phyloP scores from a whole-genome alignment of 2,329 filamentous ascomycete genomes.

The Aureobasidium sp. region DNA sequence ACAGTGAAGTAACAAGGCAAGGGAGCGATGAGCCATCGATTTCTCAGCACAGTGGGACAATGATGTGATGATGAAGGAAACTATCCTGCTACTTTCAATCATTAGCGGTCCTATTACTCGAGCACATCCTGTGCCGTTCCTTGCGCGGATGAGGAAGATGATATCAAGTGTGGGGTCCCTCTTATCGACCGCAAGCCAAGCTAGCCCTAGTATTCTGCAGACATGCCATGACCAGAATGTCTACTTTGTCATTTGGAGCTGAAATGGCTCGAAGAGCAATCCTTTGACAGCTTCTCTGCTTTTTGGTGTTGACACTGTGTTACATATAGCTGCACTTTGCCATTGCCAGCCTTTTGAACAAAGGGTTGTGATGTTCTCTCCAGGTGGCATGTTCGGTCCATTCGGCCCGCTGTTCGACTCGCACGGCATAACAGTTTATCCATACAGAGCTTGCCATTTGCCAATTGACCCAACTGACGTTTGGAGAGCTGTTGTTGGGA shows the following conservation, averaged over 20 bases:
- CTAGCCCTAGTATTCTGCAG: not conserved
- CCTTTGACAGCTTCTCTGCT: not conserved
- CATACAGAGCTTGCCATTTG: not conserved
- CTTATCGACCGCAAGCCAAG: not conserved
- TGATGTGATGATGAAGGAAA: not conserved
- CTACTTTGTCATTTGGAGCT: not conserved
- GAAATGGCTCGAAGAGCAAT: not conserved
- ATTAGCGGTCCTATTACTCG: not conserved
- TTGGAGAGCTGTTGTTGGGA: not conserved
- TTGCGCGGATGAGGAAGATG: not conserved
- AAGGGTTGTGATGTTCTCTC: not conserved
- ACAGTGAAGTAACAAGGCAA: not conserved
- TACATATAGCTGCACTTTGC: no score
- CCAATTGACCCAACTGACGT: not conserved
- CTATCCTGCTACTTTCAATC: not conserved
- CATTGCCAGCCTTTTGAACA: not conserved
- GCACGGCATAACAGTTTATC: constrained; percentile 7
- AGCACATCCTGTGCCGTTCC: not conserved
- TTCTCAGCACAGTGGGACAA: not conserved
- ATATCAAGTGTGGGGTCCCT: not conserved
- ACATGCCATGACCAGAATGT: not conserved
- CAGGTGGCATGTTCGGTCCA: not conserved
- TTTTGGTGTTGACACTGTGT: not conserved
- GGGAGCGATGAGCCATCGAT: not conserved
- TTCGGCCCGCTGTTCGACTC: constrained; percentile 4